Conservation (phyloP, 805 yeast genomes). For the Candida vartiovaarae region DNA sequence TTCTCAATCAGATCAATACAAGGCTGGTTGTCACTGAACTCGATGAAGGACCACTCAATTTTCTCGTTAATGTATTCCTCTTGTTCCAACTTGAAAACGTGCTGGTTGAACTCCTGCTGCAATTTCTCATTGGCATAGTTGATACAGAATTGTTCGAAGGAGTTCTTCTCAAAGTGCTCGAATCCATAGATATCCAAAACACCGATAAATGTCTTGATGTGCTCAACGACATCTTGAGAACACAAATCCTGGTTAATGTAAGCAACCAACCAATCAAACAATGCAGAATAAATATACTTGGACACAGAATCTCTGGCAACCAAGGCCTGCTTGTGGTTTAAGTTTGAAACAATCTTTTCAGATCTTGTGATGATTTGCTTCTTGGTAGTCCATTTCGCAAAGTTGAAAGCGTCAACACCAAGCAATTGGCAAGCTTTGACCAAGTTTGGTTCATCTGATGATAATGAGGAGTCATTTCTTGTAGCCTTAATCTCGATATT, state of each 20-base stretch:
- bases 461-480: slow-evolving; percentile 71
- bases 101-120: slow-evolving; percentile 96
- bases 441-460: slow-evolving; percentile 82
- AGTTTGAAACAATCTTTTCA: slow-evolving; percentile 81
- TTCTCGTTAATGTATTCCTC: slow-evolving; percentile 90
- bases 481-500: slow-evolving; percentile 83
- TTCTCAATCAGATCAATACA: slow-evolving; percentile 90
- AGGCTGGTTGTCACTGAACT: slow-evolving; percentile 94
- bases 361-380: slow-evolving; percentile 89
- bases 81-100: slow-evolving; percentile 94
- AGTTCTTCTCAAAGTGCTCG: slow-evolving; percentile 90
- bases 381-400: slow-evolving; percentile 89
- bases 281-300: slow-evolving; percentile 83
- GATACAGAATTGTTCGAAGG: slow-evolving; percentile 96
- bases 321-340: slow-evolving; percentile 74
- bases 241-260: slow-evolving; percentile 78
- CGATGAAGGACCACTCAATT: slow-evolving; percentile 95
- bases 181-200: slow-evolving; percentile 96
- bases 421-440: slow-evolving; percentile 77
- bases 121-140: slow-evolving; percentile 95
- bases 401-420: slow-evolving; percentile 65
- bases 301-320: slow-evolving; percentile 98
- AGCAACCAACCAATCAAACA: slow-evolving; percentile 92
- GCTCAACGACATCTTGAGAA: slow-evolving; percentile 55
- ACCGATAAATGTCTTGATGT: slow-evolving; percentile 76